Evolutionary conservation across 2,329 filamentous ascomycete species (phyloP).

Genomic region (Diaporthe amygdali): DNA sequence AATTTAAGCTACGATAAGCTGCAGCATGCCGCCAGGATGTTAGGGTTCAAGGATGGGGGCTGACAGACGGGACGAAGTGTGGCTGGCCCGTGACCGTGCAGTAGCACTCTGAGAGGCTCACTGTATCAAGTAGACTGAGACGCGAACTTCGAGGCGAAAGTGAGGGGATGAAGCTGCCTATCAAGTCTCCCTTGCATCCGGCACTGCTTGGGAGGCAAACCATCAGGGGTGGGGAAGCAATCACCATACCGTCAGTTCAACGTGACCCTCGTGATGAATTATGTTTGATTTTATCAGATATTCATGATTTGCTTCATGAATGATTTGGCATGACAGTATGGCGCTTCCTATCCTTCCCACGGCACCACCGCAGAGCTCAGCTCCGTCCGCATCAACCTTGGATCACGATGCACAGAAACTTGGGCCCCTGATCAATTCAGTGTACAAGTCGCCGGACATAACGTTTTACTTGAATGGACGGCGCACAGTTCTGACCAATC

Average conservation of each 20-base stretch:
- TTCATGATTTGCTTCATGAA: not conserved
- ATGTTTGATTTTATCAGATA: not conserved
- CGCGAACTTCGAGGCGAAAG: not conserved
- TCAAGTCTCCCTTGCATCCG: constrained; percentile 10
- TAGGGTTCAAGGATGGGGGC: not conserved
- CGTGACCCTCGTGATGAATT: not conserved
- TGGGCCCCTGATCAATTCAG: not conserved
- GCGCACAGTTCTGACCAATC: not conserved
- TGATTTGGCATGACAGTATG: not conserved
- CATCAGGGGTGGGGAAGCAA: not conserved
- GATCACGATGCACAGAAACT: not conserved
- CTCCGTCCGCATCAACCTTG: not conserved
- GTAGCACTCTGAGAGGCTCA: not conserved
- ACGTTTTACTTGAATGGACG: constrained; percentile 4
- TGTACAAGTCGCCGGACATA: not conserved
- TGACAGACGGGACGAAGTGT: not conserved
- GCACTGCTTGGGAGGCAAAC: not conserved
- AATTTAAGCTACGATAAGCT: not conserved
- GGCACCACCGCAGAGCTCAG: not conserved
- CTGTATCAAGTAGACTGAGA: not conserved
- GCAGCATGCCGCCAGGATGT: not conserved
- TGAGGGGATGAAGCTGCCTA: constrained; percentile 15
- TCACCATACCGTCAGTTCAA: not conserved
- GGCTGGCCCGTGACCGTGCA: not conserved
- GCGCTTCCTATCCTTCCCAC: not conserved